Evolutionary conservation across 768 basidiomycete genomes (phyloP).

Genomic region (Amanita molliuscula): DNA sequence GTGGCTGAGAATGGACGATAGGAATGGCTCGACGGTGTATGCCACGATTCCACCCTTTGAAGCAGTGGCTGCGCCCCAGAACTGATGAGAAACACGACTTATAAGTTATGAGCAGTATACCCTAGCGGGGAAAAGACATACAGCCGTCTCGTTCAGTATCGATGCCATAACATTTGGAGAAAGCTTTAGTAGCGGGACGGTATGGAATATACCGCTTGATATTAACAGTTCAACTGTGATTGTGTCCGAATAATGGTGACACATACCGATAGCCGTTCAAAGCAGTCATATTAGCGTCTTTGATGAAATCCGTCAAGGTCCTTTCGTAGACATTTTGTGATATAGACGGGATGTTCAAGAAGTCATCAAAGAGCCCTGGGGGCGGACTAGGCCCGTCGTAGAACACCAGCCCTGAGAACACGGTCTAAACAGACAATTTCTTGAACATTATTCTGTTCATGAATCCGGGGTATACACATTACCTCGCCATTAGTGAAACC

Average conservation of each 20-base stretch:
- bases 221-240: neutral
- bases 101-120: neutral
- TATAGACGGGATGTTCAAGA: constrained; percentile 29
- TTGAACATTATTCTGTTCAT: neutral
- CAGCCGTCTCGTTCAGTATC: constrained; percentile 26
- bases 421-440: constrained; percentile 7
- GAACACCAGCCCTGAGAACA: constrained; percentile 26
- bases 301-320: constrained; percentile 22
- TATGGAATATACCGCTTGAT: constrained; percentile 20
- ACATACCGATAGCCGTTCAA: constrained; percentile 9
- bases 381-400: constrained; percentile 41
- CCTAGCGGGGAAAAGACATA: constrained; percentile 9
- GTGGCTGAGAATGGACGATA: constrained; percentile 28
- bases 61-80: neutral
- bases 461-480: neutral
- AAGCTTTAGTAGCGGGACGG: constrained; percentile 22
- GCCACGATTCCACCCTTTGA: constrained; percentile 13
- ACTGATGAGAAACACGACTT: neutral
- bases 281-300: constrained; percentile 16
- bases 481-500: neutral
- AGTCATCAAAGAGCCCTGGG: constrained; percentile 34
- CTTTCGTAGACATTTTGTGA: constrained; percentile 22
- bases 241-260: neutral
- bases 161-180: constrained; percentile 20
- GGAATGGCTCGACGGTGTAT: constrained; percentile 35